These are phyloP conservation scores for Talaromyces thailandensis DNA, from an alignment of 495 filamentous ascomycete genomes.

Conservation along the genomic window DNA sequence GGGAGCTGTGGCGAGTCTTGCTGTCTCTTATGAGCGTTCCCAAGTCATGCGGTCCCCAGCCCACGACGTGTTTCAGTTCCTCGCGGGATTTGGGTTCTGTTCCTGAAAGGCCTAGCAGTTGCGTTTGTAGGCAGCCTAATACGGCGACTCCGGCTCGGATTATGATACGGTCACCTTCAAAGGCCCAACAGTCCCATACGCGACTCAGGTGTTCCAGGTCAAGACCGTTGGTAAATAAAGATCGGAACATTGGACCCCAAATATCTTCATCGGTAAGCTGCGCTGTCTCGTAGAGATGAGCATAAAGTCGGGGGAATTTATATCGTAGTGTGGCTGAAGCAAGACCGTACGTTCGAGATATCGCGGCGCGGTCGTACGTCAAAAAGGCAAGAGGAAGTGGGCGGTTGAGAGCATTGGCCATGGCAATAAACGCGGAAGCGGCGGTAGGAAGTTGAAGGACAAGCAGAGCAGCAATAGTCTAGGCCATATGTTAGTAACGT, in stretches of 20 bases:
- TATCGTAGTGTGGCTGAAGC: constrained; percentile 60
- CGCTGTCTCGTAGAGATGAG: constrained; percentile 51
- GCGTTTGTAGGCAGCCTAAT: constrained; percentile 51
- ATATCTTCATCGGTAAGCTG: constrained; percentile 36
- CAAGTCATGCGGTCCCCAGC: constrained; percentile 38
- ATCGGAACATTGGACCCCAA: constrained; percentile 50
- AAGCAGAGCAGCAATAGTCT: constrained; percentile 80
- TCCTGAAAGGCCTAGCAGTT: constrained; percentile 47
- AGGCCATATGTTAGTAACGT: constrained; percentile 12
- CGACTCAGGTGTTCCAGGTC: constrained; percentile 67
- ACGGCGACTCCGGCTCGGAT: constrained; percentile 72
- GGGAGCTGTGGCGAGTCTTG: constrained; percentile 34
- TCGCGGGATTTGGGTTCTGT: constrained; percentile 30
- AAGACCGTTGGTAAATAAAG: constrained; percentile 47
- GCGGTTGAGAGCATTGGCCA: constrained; percentile 86
- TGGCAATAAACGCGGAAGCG: constrained; percentile 64
- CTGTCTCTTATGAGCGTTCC: constrained; percentile 19
- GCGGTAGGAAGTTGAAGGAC: constrained; percentile 72
- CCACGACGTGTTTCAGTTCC: constrained; percentile 34
- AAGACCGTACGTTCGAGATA: constrained; percentile 60
- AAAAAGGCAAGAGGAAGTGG: constrained; percentile 83
- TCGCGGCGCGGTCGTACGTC: constrained; percentile 63
- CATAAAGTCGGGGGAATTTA: constrained; percentile 62
- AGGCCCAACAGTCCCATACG: constrained; percentile 90
- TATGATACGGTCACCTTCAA: constrained; percentile 79